A percentile compares a stretch with the other conserved stretches of the same genome.
phyloP scores from a whole-genome alignment of 2,329 filamentous ascomycete genomes.

The Colletotrichum tabaci region DNA sequence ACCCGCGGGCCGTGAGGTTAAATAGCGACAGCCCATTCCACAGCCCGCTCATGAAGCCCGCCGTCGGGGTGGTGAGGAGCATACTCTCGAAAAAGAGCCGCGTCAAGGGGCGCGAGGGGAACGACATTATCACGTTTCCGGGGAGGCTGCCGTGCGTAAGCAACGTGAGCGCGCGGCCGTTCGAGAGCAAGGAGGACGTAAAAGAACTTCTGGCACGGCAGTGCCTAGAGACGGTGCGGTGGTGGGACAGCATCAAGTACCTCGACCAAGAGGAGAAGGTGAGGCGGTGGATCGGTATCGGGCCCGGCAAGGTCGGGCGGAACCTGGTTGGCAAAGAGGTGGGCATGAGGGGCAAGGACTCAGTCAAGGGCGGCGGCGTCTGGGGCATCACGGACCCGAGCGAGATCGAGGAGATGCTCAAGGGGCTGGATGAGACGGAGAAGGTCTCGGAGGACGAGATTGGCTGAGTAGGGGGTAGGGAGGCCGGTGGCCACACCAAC shows the following conservation, averaged over 20 bases:
- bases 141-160: constrained; percentile 84
- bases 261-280: constrained; percentile 88
- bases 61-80: constrained; percentile 79
- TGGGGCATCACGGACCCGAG: constrained; percentile 90
- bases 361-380: constrained; percentile 89
- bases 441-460: constrained; percentile 65
- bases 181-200: constrained; percentile 79
- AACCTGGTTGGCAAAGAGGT: constrained; percentile 97
- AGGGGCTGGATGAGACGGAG: constrained; percentile 76
- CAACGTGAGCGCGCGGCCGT: constrained; percentile 88
- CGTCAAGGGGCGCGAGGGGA: constrained; percentile 65
- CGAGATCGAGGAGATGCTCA: constrained; percentile 79
- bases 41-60: constrained; percentile 91
- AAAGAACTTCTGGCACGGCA: constrained; percentile 85
- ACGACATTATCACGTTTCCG: constrained; percentile 82
- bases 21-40: constrained; percentile 94
- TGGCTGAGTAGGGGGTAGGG: constrained; percentile 38
- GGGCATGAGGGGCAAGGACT: constrained; percentile 83
- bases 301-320: constrained; percentile 92
- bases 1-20: constrained; percentile 87
- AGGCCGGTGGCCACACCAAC: background rate
- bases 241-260: constrained; percentile 95
- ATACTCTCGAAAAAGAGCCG: constrained; percentile 74
- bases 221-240: constrained; percentile 91
- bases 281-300: constrained; percentile 90